phyloP scores from a whole-genome alignment of 768 basidiomycete species.

The Porpolomopsis calyptriformis region DNA sequence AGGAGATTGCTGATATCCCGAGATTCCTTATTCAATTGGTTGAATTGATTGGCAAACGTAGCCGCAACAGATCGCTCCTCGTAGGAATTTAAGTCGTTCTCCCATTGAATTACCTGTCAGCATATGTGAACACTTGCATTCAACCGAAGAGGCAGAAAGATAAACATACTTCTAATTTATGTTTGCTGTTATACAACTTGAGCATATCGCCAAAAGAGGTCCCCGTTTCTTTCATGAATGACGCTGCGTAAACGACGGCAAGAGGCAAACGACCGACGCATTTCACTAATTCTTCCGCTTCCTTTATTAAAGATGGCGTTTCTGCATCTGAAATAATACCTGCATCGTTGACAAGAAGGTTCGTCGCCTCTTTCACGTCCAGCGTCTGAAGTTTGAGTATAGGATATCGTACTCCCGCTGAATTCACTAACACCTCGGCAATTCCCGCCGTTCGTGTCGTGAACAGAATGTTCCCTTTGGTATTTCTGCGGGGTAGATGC shows the following conservation, averaged over 20 bases:
- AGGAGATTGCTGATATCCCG: not conserved
- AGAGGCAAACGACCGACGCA: constrained; percentile 1
- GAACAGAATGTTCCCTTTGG: not conserved
- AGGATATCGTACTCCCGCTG: not conserved
- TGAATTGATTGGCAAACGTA: not conserved
- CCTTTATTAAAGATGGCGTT: not conserved
- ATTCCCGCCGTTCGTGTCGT: not conserved
- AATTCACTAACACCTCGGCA: not conserved
- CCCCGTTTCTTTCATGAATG: not conserved
- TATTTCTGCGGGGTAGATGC: not conserved
- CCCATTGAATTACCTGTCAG: not conserved
- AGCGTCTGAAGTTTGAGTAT: not conserved
- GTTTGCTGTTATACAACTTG: not conserved
- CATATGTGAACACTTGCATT: not conserved
- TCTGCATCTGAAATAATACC: not conserved
- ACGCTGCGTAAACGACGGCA: not conserved
- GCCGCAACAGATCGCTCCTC: constrained; percentile 1
- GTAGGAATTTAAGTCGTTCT: not conserved
- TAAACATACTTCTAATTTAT: not conserved
- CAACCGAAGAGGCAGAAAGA: not conserved
- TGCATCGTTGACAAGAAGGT: not conserved
- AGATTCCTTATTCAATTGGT: not conserved
- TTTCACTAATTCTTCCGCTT: not conserved
- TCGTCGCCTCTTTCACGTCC: not conserved
- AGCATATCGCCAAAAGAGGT: not conserved